Base-by-base conservation (phyloP, 108 stramenopile genomes). In the Conticribra weissflogii region DNA sequence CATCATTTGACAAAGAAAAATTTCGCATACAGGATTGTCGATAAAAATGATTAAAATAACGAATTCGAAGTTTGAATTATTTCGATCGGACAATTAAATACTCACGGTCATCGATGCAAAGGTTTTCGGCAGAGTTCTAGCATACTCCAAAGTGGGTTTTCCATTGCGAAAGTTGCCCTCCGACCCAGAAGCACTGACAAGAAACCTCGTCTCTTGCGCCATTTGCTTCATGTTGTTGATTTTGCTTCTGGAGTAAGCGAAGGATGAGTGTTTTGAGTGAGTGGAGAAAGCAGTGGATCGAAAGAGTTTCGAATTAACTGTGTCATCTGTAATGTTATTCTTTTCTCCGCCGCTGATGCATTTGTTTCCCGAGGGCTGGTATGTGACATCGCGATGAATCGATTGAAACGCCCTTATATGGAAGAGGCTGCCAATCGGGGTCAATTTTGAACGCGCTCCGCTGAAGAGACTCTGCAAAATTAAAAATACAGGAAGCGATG, bases 61-160 rank as follows among this genome's bases (percentile, higher is more conserved):
- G 36, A 41, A 41, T 41, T 9, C 8, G 12, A 41, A 41, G 12
- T 9, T 41, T 12, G 8, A 9, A 41, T 41, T 5, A 41, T 5
- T 41, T 41, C 36, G 36, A 5, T 9, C 12, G 36, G 12, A 41
- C 12, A 9, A 41, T 9, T 41, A 12, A 41, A 12, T 12, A 41
- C 36, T 41, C 36, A 41, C 36, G 5, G 71, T 48, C 76, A 78
- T 72, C 18, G 71, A 49, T 7, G 76, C 71, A 55, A 66, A 78
- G 16, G 57, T 72, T 59, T 72, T 78, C 19, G 41, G 55, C 12
- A 78, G 33, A 5, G 5, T 49, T 31, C 12, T 66, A 9, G 71
- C 76, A 58, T 78, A 78, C 16, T 66, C 52, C 25, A 78, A 44
- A 2, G 76, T 66, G 0, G 76, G 76, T 5, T 78, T 78, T 3